These are phyloP conservation scores for Epichloe gansuensis DNA, from an alignment of 2,329 filamentous ascomycete species.

Conservation along the genomic window DNA sequence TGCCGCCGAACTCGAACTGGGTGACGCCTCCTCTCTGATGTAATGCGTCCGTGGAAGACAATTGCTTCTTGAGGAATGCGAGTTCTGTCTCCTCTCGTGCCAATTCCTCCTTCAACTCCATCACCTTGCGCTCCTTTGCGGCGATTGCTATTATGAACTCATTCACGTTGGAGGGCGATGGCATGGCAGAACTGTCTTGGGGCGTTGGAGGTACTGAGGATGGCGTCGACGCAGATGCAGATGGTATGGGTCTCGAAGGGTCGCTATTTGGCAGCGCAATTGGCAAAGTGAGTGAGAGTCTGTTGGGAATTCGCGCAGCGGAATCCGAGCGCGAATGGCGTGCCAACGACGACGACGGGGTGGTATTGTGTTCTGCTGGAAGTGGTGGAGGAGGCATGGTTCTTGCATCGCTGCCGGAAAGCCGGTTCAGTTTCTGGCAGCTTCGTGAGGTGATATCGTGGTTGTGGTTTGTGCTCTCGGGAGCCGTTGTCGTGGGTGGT, in stretches of 20 bases:
- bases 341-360: constrained; percentile 24
- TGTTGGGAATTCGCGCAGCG: constrained; percentile 40
- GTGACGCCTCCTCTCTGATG: constrained; percentile 50
- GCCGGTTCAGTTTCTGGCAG: background rate
- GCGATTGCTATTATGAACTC: constrained; percentile 81
- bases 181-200: constrained; percentile 27
- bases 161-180: constrained; percentile 41
- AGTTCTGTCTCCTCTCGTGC: constrained; percentile 68
- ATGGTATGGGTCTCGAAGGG: constrained; percentile 38
- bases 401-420: constrained; percentile 5
- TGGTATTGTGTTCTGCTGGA: constrained; percentile 24
- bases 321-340: constrained; percentile 41
- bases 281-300: constrained; percentile 49
- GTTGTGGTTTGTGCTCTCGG: background rate
- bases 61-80: constrained; percentile 66
- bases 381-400: constrained; percentile 25
- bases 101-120: constrained; percentile 89
- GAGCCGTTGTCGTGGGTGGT: constrained; percentile 5
- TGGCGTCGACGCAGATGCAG: constrained; percentile 18
- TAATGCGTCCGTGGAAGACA: constrained; percentile 61
- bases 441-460: background rate
- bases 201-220: constrained; percentile 39
- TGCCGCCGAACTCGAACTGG: constrained; percentile 1
- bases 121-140: constrained; percentile 76
- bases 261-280: constrained; percentile 41